Evolutionary conservation across 2,329 filamentous ascomycete species (phyloP), one percentile per base, ranked within the genome.

Genomic region (Cladosporium sp.): DNA sequence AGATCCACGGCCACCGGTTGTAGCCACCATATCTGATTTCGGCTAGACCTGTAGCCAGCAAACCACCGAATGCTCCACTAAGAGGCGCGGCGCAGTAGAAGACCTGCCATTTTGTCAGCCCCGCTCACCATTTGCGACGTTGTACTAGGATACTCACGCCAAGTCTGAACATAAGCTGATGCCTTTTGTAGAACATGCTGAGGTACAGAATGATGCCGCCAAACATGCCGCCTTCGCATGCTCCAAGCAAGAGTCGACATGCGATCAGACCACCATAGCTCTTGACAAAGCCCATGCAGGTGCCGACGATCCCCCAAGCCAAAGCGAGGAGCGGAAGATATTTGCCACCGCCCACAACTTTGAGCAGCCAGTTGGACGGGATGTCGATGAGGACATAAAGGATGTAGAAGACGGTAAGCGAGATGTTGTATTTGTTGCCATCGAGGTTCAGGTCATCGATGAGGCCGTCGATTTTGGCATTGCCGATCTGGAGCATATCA

Each of bases 391-490:
- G 63, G 50, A 74, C 68, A 41, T 74, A 74, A 38, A 66, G 55
- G 29, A 74, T 69, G 58, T 74, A 74, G 61, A 74, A 75, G 36
- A 75, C 68, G 7, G 69, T 65, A 2, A 74, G 63, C 0, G 70
- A 68, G 27, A 71, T 61, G 50, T 74, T 74, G 65, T 69, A 74
- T 15, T 68, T 67, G 47, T 70, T 65, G 9, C 66, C 66, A 13
- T 62, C 62, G 12, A 74, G 66, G 2, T 66, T 34, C 15, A 74
- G 63, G n/a, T 73, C 68, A 1, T 63, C 58, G 8, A 62, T 57
- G 0, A 74, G 61, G 22, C 72, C 70, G 17, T 70, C 69, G 44
- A 74, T 70, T 32, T 68, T 66, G 0, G 72, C 72, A 43, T 74
- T 74, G 30, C 72, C 69, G n/a, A 48, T 53, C 32, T 39, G 15